Conservation (phyloP, 2,329 filamentous ascomycete species). For the Colletotrichum tropicicola region DNA sequence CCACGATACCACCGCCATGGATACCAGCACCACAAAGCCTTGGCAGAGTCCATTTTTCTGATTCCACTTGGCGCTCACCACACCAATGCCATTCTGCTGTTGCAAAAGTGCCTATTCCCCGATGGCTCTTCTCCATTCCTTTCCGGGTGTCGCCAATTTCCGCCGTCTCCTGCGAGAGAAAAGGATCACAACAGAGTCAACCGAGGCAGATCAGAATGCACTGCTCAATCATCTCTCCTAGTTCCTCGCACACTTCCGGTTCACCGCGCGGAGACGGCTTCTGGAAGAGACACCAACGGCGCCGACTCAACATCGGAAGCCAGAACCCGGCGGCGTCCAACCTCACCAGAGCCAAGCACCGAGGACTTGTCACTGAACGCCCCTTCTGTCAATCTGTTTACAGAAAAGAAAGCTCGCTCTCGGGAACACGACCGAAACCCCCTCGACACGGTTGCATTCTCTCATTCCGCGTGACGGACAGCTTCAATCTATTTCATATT, state of each 20-base stretch:
- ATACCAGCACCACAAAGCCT: background rate
- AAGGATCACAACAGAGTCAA: too few relatives aligned
- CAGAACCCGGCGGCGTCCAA: background rate
- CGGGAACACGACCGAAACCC: background rate
- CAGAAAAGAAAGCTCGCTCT: background rate
- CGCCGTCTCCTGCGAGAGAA: background rate
- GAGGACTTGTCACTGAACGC: too few relatives aligned
- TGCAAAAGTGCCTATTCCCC: background rate
- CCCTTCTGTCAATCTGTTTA: too few relatives aligned
- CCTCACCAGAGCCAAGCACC: background rate
- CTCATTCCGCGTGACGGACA: background rate
- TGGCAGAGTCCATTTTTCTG: conserved; percentile 1
- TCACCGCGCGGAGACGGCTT: background rate
- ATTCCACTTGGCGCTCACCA: background rate
- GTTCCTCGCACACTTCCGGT: too few relatives aligned
- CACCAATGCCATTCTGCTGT: background rate
- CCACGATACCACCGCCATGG: background rate
- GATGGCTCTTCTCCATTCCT: background rate
- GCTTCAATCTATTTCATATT: background rate
- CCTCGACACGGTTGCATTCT: background rate
- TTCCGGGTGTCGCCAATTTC: background rate
- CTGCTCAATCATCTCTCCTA: too few relatives aligned
- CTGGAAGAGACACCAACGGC: too few relatives aligned
- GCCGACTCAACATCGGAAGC: too few relatives aligned
- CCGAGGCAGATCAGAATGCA: too few relatives aligned